phyloP scores from a whole-genome alignment of 257 asterid species.

The Cinchona pubescens region DNA sequence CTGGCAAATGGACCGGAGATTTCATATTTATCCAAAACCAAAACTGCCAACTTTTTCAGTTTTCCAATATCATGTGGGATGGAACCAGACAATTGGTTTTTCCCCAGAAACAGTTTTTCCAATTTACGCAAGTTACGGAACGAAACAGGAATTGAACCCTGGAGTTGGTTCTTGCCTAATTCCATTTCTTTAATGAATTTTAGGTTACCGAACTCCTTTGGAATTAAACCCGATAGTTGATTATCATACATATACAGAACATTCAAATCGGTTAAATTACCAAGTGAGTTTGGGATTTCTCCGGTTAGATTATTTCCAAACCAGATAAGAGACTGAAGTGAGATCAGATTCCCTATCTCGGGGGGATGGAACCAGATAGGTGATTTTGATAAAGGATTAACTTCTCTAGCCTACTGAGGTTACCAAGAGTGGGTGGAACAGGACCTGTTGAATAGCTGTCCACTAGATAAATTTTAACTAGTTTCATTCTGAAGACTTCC shows the following conservation, averaged over 20 bases:
- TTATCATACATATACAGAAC: not conserved
- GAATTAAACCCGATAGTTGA: constrained; percentile 11
- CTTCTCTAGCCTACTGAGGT: not conserved
- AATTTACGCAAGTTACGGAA: no score
- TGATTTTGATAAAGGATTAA: not conserved
- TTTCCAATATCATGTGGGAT: constrained; percentile 18
- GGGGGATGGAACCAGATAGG: constrained; percentile 6
- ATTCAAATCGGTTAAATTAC: not conserved
- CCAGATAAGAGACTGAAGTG: not conserved
- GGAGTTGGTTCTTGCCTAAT: not conserved
- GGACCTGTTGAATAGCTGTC: not conserved
- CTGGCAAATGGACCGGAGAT: no score
- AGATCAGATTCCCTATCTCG: not conserved
- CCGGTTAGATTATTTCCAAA: not conserved
- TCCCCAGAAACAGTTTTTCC: not conserved
- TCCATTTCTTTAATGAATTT: not conserved
- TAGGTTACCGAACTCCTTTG: no score
- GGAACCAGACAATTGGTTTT: constrained; percentile 18
- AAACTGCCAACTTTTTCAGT: no score
- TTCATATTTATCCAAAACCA: no score
- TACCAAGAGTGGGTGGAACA: not conserved
- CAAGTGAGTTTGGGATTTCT: not conserved
- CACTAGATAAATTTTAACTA: not conserved
- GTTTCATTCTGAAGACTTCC: not conserved
- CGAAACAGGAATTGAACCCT: no score